Evolutionary conservation across 441 rosid genomes (phyloP).

Genomic region (Capsella rubella): DNA sequence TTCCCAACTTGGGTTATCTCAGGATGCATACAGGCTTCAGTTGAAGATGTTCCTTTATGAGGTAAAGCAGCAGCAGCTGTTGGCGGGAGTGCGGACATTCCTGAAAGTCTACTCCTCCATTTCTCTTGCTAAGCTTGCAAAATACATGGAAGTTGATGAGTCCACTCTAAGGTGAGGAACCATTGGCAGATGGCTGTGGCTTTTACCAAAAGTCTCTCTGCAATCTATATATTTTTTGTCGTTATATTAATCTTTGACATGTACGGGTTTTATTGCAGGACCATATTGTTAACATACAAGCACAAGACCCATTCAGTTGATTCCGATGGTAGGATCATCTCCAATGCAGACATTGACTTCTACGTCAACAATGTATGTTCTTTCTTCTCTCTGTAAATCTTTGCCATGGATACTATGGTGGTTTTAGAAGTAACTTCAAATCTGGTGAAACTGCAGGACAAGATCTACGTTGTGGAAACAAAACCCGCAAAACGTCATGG

Average conservation of each 20-base stretch:
- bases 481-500: constrained; percentile 77
- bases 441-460: constrained; percentile 62
- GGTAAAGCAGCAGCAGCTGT: constrained; percentile 91
- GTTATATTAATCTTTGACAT: not conserved
- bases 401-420: not conserved
- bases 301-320: constrained; percentile 96
- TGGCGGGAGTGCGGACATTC: constrained; percentile 83
- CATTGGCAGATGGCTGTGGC: not conserved
- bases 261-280: constrained; percentile 55
- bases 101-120: constrained; percentile 86
- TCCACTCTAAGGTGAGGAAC: constrained; percentile 70
- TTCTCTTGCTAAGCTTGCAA: constrained; percentile 85
- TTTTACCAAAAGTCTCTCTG: not conserved
- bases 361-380: constrained; percentile 72
- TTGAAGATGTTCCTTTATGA: constrained; percentile 92
- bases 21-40: constrained; percentile 97
- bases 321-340: constrained; percentile 72
- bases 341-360: constrained; percentile 95
- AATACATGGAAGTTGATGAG: constrained; percentile 94
- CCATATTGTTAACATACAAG: constrained; percentile 84
- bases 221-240: not conserved
- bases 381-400: not conserved
- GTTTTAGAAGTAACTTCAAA: constrained; percentile 13
- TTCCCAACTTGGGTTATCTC: constrained; percentile 22
- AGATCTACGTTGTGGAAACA: constrained; percentile 76